These are phyloP conservation scores for Stachybotrys chlorohalonatus DNA, from an alignment of 2,329 filamentous ascomycete species.

Conservation along the genomic window DNA sequence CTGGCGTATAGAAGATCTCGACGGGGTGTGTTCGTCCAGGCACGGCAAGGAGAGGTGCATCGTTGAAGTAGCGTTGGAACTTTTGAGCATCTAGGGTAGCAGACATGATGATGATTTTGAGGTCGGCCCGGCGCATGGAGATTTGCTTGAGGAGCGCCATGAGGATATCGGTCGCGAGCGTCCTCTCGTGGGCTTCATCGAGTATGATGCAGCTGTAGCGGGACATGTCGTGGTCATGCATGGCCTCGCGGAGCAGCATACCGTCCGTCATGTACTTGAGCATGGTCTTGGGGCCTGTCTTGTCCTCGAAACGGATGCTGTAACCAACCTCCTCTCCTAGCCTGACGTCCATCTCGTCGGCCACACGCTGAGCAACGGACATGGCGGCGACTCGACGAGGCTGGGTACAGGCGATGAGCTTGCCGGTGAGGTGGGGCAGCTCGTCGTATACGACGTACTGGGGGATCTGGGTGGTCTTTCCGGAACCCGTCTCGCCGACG, in stretches of 20 bases:
- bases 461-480: slow-evolving; percentile 98
- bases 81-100: slow-evolving; percentile 96
- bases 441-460: slow-evolving; percentile 98
- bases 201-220: slow-evolving; percentile 98
- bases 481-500: slow-evolving; percentile 97
- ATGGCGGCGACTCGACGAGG: slow-evolving; percentile 96
- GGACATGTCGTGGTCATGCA: slow-evolving; percentile 86
- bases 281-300: slow-evolving; percentile 77
- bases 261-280: slow-evolving; percentile 99
- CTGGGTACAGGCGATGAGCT: slow-evolving; percentile 95
- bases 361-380: slow-evolving; percentile 97
- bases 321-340: slow-evolving; percentile 95
- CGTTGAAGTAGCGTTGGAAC: slow-evolving; percentile 94
- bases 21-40: slow-evolving; percentile 93
- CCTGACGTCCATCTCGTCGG: slow-evolving; percentile 88
- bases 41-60: slow-evolving; percentile 86
- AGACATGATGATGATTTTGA: slow-evolving; percentile 99
- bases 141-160: slow-evolving; percentile 96
- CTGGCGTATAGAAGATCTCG: slow-evolving; percentile 96
- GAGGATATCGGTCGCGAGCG: slow-evolving; percentile 90
- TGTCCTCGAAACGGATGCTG: slow-evolving; percentile 97
- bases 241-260: slow-evolving; percentile 93
- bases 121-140: slow-evolving; percentile 67
- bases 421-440: slow-evolving; percentile 73
- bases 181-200: slow-evolving; percentile 96